These are phyloP conservation scores for Fragosphaeria purpurea DNA, from an alignment of 2,329 filamentous ascomycete genomes.

Conservation along the genomic window DNA sequence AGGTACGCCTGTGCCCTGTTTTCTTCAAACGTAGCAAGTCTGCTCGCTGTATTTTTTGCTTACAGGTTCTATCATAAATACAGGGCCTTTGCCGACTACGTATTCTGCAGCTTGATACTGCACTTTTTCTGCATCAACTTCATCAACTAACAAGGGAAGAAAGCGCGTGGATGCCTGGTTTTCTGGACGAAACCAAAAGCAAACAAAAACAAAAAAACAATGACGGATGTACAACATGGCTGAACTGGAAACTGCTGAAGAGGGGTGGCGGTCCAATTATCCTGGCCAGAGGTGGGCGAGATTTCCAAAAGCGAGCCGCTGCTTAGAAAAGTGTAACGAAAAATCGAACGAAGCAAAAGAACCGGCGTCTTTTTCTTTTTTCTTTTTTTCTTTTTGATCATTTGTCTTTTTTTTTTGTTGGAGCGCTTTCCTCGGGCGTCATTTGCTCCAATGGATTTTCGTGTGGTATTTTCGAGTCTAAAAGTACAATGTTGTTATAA, in stretches of 20 bases:
- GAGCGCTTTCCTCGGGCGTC: too few relatives aligned
- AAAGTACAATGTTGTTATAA: too few relatives aligned
- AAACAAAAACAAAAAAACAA: neutral
- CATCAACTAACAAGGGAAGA: conserved; percentile 59
- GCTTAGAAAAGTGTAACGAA: too few relatives aligned
- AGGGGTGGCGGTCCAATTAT: too few relatives aligned
- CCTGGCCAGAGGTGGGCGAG: too few relatives aligned
- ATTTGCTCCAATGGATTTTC: too few relatives aligned
- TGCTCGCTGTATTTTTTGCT: neutral
- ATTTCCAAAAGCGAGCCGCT: too few relatives aligned
- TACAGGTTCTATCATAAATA: conserved; percentile 31
- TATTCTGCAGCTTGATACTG: conserved; percentile 88
- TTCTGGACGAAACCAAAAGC: too few relatives aligned
- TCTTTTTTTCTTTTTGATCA: neutral
- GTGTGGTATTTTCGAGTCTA: too few relatives aligned
- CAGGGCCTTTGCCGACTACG: conserved; percentile 91
- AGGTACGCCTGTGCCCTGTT: conserved; percentile 39
- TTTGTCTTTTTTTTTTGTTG: neutral
- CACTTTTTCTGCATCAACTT: conserved; percentile 99
- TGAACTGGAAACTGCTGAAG: too few relatives aligned
- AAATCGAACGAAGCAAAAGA: neutral
- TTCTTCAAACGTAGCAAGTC: conserved; percentile 1
- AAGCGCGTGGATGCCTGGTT: neutral
- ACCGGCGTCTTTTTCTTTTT: conserved; percentile 1
- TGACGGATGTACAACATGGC: too few relatives aligned